Base-by-base conservation (phyloP, 129 eudicot genomes). In the Flaveria brownii region DNA sequence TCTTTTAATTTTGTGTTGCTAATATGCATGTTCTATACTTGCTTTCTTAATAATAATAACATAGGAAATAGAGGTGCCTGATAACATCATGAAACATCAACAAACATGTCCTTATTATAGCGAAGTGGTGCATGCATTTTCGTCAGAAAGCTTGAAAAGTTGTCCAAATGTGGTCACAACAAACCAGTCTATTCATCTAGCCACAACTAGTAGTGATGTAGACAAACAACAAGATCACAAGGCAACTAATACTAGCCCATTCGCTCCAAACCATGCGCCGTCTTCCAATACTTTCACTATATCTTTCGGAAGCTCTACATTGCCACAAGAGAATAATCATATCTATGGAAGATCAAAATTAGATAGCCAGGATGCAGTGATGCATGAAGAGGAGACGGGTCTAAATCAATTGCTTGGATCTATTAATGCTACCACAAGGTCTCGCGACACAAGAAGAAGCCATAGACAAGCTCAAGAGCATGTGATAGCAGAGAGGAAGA, bases 381-480 rank as follows among this genome's bases (percentile, higher is more conserved):
- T 46, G 9, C 55, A 43, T 14, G 70, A 67, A 39, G 80, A 77
- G 45, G 74, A 77, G 28, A 22, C 26, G 28, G 23, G 57, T 23
- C 80, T 77, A 9, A 41, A 67, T 41, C 74, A 77, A 23, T 67
- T 67, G 41, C 67, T 51, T 66, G 46, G 67, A 67, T 77, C 68
- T 26, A 49, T 77, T 1, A 67, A 77, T 0, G 43, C 5, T 54
- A 52, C 45, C 43, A 56, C 28, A 52, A 51, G 74, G 45, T 45
- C 39, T 39, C 67, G 52, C 18, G 67, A n/a, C 54, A 65, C 80
- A 51, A 76, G 80, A 67, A 54, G 80, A 77, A 77, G 67, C 17
- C 74, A 68, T 39, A 77, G 80, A 67, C 80, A 77, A 67, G 68
- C 63, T 52, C 80, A 77, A 67, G 80, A 76, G 55, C 80, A 76